Evolutionary conservation across 2,329 filamentous ascomycete genomes (phyloP).

Genomic region (Sordariomycetes sp.): DNA sequence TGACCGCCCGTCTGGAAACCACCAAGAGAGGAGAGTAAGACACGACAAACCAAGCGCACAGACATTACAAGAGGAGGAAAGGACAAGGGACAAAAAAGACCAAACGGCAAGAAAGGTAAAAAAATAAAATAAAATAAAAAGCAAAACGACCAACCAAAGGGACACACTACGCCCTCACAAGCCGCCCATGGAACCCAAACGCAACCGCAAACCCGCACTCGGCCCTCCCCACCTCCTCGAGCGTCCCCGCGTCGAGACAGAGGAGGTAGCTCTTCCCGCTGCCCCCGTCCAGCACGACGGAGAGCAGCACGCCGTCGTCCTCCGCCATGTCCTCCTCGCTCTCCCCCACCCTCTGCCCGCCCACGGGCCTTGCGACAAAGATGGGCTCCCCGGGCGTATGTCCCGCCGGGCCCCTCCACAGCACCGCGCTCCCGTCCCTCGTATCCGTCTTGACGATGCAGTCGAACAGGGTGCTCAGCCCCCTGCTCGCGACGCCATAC

Average conservation of each 20-base stretch:
- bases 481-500: slow-evolving; percentile 42
- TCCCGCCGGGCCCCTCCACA: slow-evolving; percentile 42
- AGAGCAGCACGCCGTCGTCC: slow-evolving; percentile 50
- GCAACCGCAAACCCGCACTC: slow-evolving; percentile 46
- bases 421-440: slow-evolving; percentile 30
- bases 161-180: slow-evolving; percentile 14
- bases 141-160: background rate
- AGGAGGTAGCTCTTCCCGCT: slow-evolving; percentile 49
- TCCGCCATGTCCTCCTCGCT: slow-evolving; percentile 28
- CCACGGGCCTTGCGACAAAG: slow-evolving; percentile 36
- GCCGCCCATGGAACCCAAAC: slow-evolving; percentile 53
- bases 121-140: background rate
- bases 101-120: background rate
- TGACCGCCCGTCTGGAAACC: background rate
- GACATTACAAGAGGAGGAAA: background rate
- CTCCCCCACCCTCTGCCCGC: slow-evolving; percentile 8
- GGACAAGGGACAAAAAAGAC: background rate
- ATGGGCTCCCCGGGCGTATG: slow-evolving; percentile 60
- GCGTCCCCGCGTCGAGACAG: slow-evolving; percentile 46
- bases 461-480: slow-evolving; percentile 47
- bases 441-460: slow-evolving; percentile 53
- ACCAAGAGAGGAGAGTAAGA: background rate
- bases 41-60: background rate
- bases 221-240: slow-evolving; percentile 52
- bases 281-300: slow-evolving; percentile 50